Base-by-base conservation (phyloP, 2,329 filamentous ascomycete genomes). In the Alternaria metachromatica region DNA sequence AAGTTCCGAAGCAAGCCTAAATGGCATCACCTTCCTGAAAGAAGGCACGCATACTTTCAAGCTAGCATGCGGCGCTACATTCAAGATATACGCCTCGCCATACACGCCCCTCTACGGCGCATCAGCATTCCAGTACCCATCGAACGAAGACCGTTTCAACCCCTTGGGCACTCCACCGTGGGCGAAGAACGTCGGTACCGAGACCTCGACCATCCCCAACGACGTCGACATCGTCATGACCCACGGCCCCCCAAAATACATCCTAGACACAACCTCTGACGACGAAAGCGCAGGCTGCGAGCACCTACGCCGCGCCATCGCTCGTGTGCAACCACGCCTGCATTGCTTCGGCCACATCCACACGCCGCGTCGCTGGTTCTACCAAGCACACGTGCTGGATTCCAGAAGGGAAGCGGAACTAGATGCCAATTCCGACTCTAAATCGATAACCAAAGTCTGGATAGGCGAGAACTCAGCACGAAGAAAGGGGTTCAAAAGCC, bases 291-390 rank as follows among this genome's bases (percentile, higher is more conserved):
- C 84, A 1, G 88, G 88, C 0, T 89, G 88, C 72, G 80, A 82
- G 51, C 82, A 85, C 72, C 77, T 90, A 1, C 79, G 85, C 5
- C 75, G 78, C 2, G 87, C 87, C 0, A 76, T 86, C 1, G 75
- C 78, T 46, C 79, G 77, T 75, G 62, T 77, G 1, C 78, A 79
- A 28, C 88, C 88, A 1, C 75, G 79, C 11, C 54, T 90, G 18
- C 86, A 88, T 71, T 86, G 86, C 65, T 90, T 89, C 68, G 87
- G 87, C 0, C 87, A 89, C 76, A 87, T 89, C 5, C 87, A 89
- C 41, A n/a, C 41, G 20, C 50, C 57, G 9, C 25, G 33, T 49
- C 72, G 82, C 84, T 66, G 85, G 80, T 5, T 44, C 13, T 73
- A 75, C 50, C 72, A 76, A n/a, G 68, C 66, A 6, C 69, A 75